phyloP scores from a whole-genome alignment of 106 monocot species.

The Iris macrosiphon region DNA sequence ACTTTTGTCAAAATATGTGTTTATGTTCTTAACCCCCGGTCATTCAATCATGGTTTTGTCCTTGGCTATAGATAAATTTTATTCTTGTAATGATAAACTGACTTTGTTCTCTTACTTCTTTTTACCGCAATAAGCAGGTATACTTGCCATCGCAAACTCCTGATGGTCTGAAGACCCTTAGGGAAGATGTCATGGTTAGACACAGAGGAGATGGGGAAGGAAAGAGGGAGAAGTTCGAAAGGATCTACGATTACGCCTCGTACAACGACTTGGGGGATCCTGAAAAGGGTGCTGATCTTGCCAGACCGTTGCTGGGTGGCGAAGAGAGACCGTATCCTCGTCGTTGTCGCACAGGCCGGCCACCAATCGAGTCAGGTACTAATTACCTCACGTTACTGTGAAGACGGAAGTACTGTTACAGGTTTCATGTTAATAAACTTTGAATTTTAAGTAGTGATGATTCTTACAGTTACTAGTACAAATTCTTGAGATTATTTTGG shows the following conservation, averaged over 20 bases:
- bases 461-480: neutral
- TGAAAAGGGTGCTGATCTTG: constrained; percentile 34
- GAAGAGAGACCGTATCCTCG: constrained; percentile 33
- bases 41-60: too few species aligned
- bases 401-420: too few species aligned
- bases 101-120: too few species aligned
- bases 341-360: constrained; percentile 45
- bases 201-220: constrained; percentile 59
- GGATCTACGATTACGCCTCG: constrained; percentile 41
- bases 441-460: too few species aligned
- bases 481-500: too few species aligned
- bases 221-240: constrained; percentile 45
- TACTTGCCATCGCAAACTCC: constrained; percentile 68
- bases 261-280: constrained; percentile 61
- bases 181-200: constrained; percentile 27
- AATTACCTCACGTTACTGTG: too few species aligned
- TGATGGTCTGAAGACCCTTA: constrained; percentile 41
- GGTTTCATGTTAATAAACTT: too few species aligned
- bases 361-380: constrained; percentile 30
- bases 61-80: too few species aligned
- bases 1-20: too few species aligned
- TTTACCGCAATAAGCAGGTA: constrained; percentile 25
- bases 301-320: constrained; percentile 37
- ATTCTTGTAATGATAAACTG: too few species aligned
- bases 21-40: too few species aligned